These are phyloP conservation scores for Yamadazyma taylorii DNA, from an alignment of 1,139 yeast genomes.

Conservation along the genomic window DNA sequence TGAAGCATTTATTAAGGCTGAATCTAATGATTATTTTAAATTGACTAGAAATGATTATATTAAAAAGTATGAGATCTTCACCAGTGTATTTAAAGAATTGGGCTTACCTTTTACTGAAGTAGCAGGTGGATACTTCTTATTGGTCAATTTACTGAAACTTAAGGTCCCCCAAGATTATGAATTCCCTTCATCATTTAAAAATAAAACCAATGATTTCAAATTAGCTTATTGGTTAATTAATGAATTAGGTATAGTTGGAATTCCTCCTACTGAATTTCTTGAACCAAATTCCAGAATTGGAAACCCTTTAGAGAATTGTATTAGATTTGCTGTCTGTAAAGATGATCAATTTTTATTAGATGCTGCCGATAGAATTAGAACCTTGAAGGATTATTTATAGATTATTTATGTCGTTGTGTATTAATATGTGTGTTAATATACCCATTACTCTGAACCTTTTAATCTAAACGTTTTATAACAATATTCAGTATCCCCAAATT, in stretches of 20 bases:
- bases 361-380: slow-evolving; percentile 74
- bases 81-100: slow-evolving; percentile 78
- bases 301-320: slow-evolving; percentile 74
- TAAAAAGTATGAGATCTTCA: slow-evolving; percentile 69
- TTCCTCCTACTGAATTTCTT: slow-evolving; percentile 94
- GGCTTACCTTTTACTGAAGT: slow-evolving; percentile 86
- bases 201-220: slow-evolving; percentile 80
- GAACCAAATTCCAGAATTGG: slow-evolving; percentile 59
- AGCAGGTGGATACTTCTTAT: slow-evolving; percentile 89
- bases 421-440: too few relatives aligned
- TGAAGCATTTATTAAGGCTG: slow-evolving; percentile 65
- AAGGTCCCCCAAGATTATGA: slow-evolving; percentile 70
- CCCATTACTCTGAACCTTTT: too few relatives aligned
- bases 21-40: slow-evolving; percentile 63
- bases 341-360: slow-evolving; percentile 76
- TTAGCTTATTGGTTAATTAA: slow-evolving; percentile 90
- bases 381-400: slow-evolving; percentile 62
- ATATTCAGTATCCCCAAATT: slow-evolving; percentile 75
- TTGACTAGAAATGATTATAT: slow-evolving; percentile 65
- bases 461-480: slow-evolving; percentile 46
- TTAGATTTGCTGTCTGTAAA: slow-evolving; percentile 95
- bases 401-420: slow-evolving; percentile 2
- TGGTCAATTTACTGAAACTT: slow-evolving; percentile 83
- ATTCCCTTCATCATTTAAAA: slow-evolving; percentile 65
- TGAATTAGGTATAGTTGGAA: slow-evolving; percentile 91